Evolutionary conservation across 768 basidiomycete genomes (phyloP).

Genomic region (Russula earlei): DNA sequence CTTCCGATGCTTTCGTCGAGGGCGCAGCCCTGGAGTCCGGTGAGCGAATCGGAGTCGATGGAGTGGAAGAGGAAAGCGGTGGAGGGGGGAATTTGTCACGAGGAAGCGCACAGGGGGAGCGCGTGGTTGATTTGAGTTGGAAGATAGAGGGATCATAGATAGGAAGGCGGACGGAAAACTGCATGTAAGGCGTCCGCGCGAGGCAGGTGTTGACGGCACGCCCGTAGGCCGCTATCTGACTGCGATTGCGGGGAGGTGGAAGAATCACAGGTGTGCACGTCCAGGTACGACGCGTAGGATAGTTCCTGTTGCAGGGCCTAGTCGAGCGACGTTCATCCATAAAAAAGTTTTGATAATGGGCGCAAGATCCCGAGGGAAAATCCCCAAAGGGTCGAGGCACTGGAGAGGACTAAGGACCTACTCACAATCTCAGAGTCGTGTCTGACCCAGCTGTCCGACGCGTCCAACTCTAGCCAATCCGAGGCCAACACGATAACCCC

Average conservation of each 20-base stretch:
- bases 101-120: background rate
- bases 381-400: background rate
- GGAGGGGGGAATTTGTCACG: background rate
- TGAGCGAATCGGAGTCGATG: conserved; percentile 21
- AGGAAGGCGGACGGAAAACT: conserved; percentile 75
- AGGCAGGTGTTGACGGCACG: conserved; percentile 79
- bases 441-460: conserved; percentile 85
- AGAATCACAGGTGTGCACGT: conserved; percentile 77
- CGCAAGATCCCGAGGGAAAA: background rate
- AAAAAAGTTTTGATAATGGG: background rate
- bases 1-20: conserved; percentile 36
- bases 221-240: conserved; percentile 85
- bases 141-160: conserved; percentile 68
- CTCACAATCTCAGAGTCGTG: conserved; percentile 93
- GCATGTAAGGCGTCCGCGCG: conserved; percentile 57
- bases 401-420: conserved; percentile 18
- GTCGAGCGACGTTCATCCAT: conserved; percentile 10
- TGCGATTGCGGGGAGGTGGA: conserved; percentile 78
- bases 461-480: conserved; percentile 94
- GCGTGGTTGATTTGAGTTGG: conserved; percentile 30
- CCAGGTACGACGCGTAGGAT: conserved; percentile 86
- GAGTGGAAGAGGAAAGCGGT: conserved; percentile 17
- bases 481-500: conserved; percentile 69
- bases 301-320: conserved; percentile 92
- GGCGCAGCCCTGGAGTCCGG: conserved; percentile 22